Base-by-base conservation (phyloP, 1,139 yeast species). In the Taphrina confusa region DNA sequence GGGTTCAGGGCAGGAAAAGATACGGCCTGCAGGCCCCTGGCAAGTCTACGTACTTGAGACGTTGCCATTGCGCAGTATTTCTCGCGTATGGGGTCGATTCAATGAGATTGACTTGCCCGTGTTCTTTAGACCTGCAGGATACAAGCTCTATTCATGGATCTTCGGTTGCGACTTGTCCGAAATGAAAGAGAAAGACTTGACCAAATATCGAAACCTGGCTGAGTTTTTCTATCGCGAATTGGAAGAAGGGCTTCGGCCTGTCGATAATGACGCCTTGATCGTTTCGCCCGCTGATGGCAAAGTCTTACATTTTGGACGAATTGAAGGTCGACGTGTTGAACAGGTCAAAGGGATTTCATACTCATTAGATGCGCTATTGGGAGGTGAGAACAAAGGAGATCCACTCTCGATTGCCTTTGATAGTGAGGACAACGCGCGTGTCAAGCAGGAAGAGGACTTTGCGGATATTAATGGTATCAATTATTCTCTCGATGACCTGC, bases 321-420 rank as follows among this genome's bases (percentile, higher is more conserved):
- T 91, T 58, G 74, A 77, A 62, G 85, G 84, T 62, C 66, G 71
- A 4, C 88, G 86, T 67, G 90, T 94, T 63, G 97, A 92, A 73
- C 97, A 92, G 72, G 97, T 94, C 52, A 94, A 94, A 74, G 99
- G 98, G 6, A 82, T 92, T 80, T 88, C 95, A 0, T 94, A 94
- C 72, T 85, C 96, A 1, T 80, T 92, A 14, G 94, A 88, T 67
- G 94, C 96, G 5, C 80, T 94, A 57, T 78, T 94, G 57, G 99
- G 99, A 1, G 78, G 85, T 44, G 68, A 61, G 66, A 68, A 63
- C 27, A 60, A 57, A 27, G 62, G 66, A 23, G 66, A 62, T 54
- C 56, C 62, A 31, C 64, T 64, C n/a, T 61, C 64, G 18, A 50
- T 66, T 12, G 55, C 59, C 11, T 61, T 66, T 55, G 67, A 64